Base-by-base conservation (phyloP, 2,329 filamentous ascomycete species). In the Penicillium griseofulvum region DNA sequence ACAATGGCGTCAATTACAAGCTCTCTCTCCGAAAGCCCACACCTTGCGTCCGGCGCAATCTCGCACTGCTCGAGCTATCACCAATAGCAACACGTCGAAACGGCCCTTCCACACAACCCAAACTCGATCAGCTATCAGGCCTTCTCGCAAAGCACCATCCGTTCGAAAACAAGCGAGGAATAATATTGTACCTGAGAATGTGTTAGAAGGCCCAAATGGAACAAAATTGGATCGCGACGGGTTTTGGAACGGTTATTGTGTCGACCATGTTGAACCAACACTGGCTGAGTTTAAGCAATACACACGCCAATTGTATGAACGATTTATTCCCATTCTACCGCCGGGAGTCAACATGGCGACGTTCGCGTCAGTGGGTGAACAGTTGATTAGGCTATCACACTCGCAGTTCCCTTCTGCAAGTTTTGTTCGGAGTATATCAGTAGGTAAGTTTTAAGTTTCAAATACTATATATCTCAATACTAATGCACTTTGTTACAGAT, bases 391-490 rank as follows among this genome's bases (percentile, higher is more conserved):
- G 8, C 54, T 43, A 9, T 49, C 62, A 2, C 53, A 59, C 17
- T 37, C 31, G 1, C 29, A 41, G 17, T 2, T 19, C 2, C 60
- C 66, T 0, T 58, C 62, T 33, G 58, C 45, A 11, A 49, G 48
- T 8, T 24, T 39, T 5, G 56, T 64, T 39, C 43, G 53, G 39
- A 47, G 51, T 5, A 64, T 66, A 38, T 64, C 63, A 17, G 37
- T 52, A 41, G 64, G 64, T 65, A 37, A 45, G 58, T 62, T 62
- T 33, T 9, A 41, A 41, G 54, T 57, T 16, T 17, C 34, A 17
- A 31, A 28, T 16, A 16, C 2, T 16, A 31, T 31, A 19, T 14
- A 44, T 11, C 4, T n/a, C 4, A 11, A 24, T n/a, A 41, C 22
- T 54, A 22, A 54, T 11, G 1, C 22, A 36, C 7, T 28, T 17